Evolutionary conservation across 2,329 filamentous ascomycete genomes (phyloP), one percentile per base, ranked within the genome.

Genomic region (Colletotrichum magnum): DNA sequence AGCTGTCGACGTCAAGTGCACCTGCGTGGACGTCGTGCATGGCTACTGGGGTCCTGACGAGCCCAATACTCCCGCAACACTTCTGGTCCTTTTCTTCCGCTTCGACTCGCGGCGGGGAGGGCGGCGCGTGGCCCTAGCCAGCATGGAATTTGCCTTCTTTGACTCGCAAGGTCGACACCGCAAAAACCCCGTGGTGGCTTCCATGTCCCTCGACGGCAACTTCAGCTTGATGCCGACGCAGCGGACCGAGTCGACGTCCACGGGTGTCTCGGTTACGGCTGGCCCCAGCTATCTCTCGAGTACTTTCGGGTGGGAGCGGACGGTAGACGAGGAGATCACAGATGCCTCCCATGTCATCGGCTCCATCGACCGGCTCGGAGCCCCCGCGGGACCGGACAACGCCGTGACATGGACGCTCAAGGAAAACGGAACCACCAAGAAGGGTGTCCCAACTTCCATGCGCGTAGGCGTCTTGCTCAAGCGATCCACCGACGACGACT

Each of bases 1-100:
- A 6, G 68, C 73, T 4, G 71, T 77, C 41, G 73, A 75, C 47
- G 72, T 77, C 24, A 72, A 72, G 6, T 77, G 74, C 69, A 72
- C 72, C 9, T 66, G 72, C 32, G 51, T 73, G 16, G 75, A 77
- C 26, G 60, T 77, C 16, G 69, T 76, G 15, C 75, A 77, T 43
- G 76, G 76, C 9, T 54, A 71, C 6, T 64, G 75, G 50, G 60
- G 53, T 13, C 59, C 70, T 1, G 72, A 74, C 6, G 69, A 73
- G 21, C 21, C 39, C 7, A 73, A 74, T 0, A 53, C 64, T 1
- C 71, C 56, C 43, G 72, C 71, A 7, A 77, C 75, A 2, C 63
- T 77, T 2, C 58, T 77, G 7, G 69, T 77, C 26, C 64, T 76
- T 2, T 56, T 73, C 24, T 75, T 76, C 43, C 73, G 73, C 21